Conservation (phyloP, 768 basidiomycete species). For the Boletus vermiculosoides region DNA sequence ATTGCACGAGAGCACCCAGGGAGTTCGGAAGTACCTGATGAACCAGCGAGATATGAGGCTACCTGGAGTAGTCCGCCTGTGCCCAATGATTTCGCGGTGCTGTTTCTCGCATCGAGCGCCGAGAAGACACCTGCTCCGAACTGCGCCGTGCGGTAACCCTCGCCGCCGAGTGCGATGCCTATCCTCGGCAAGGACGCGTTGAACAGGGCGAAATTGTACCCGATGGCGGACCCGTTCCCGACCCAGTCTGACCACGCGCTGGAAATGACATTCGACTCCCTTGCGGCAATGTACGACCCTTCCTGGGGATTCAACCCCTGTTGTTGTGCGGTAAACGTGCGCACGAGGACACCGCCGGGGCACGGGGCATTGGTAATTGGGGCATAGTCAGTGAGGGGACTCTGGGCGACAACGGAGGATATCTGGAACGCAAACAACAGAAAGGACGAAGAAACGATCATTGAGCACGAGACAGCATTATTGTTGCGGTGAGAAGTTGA, state of each 20-base stretch:
- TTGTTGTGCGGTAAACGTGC: slow-evolving; percentile 48
- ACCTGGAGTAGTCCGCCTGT: slow-evolving; percentile 71
- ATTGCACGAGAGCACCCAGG: neutral
- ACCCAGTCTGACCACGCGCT: slow-evolving; percentile 61
- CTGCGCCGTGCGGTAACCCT: slow-evolving; percentile 66
- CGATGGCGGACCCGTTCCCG: slow-evolving; percentile 49
- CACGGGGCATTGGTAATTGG: slow-evolving; percentile 49
- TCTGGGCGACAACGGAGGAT: neutral
- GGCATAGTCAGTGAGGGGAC: slow-evolving; percentile 48
- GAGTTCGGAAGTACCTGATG: slow-evolving; percentile 49
- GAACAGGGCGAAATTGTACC: slow-evolving; percentile 51
- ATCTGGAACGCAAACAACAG: neutral
- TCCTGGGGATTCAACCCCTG: slow-evolving; percentile 54
- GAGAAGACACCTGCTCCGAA: slow-evolving; percentile 60
- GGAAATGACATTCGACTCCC: slow-evolving; percentile 42
- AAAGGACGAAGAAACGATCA: neutral
- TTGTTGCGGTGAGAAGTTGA: neutral
- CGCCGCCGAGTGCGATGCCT: slow-evolving; percentile 68
- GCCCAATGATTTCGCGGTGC: slow-evolving; percentile 52
- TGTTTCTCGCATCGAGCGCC: slow-evolving; percentile 61
- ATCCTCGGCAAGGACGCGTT: slow-evolving; percentile 46
- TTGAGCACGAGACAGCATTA: slow-evolving; percentile 9
- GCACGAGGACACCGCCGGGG: slow-evolving; percentile 44
- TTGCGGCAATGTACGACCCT: slow-evolving; percentile 43
- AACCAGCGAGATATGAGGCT: slow-evolving; percentile 63